Evolutionary conservation across 805 yeast genomes (phyloP), one percentile per base, ranked within the genome.

Genomic region (Metschnikowia lochheadii): DNA sequence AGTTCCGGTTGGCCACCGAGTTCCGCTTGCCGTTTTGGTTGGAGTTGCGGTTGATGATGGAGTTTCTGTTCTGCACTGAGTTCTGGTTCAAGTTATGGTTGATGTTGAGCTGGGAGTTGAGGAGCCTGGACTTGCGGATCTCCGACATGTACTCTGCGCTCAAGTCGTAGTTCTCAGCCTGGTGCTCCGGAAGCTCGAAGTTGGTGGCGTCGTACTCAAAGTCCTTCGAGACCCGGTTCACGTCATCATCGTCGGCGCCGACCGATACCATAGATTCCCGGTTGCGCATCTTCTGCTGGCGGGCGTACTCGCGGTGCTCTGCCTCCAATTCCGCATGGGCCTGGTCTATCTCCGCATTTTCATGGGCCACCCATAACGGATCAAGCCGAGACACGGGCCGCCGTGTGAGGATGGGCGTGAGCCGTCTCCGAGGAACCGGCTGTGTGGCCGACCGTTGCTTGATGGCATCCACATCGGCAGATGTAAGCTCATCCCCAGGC

Each of bases 361-460:
- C 81, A 58, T 77, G 78, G 3, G 77, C 79, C 33, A 67, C 67
- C 74, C 78, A 78, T 53, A 82, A 70, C 26, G 85, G 85, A 62
- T 81, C 85, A 46, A 81, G 68, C 53, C 77, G 73, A 1, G 84
- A 79, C 14, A 78, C 76, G 6, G 85, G 85, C 52, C 81, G 72
- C 51, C 83, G 75, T 2, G 82, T 77, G 37, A 79, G 72, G 38
- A 66, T 48, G 34, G 75, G 72, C 46, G 66, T 63, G 49, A 57
- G 61, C 55, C 75, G 65, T 46, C 67, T 55, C 34, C 58, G 58
- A 6, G 69, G 65, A 17, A 54, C 58, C 2, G 77, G 78, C 54
- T 68, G 73, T 6, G 83, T 76, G 1, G 72, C 76, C 1, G 81
- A 70, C 49, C 84, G 68, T 53, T 71, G 68, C 57, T 77, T 77